Evolutionary conservation across 1,139 yeast genomes (phyloP).

Genomic region (Oligophagozyma castellii): DNA sequence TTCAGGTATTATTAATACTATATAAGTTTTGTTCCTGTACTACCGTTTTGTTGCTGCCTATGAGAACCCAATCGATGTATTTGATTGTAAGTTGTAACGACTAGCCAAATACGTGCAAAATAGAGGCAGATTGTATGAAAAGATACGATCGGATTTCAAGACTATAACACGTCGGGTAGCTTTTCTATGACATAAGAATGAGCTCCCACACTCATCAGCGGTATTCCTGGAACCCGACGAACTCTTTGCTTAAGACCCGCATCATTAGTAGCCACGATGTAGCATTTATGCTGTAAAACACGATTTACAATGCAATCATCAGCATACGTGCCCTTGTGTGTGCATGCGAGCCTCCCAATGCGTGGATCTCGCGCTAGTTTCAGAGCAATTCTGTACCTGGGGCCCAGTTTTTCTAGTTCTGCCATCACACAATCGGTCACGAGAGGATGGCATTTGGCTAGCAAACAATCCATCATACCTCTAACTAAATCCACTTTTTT

Average conservation of each 20-base stretch:
- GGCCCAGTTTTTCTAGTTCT: constrained; percentile 89
- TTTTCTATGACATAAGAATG: constrained; percentile 87
- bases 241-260: constrained; percentile 92
- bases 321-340: constrained; percentile 94
- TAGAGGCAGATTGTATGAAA: not conserved
- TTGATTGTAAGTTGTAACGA: not conserved
- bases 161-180: constrained; percentile 79
- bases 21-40: no score
- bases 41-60: no score
- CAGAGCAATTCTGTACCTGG: constrained; percentile 84
- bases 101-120: not conserved
- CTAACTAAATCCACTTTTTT: constrained; percentile 84
- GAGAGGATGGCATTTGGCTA: constrained; percentile 90
- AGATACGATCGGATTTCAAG: not conserved
- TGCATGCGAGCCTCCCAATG: constrained; percentile 71
- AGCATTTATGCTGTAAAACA: constrained; percentile 91
- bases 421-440: constrained; percentile 98
- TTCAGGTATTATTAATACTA: no score
- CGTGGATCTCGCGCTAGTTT: constrained; percentile 89
- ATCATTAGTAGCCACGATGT: constrained; percentile 94
- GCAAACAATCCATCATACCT: constrained; percentile 91
- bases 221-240: constrained; percentile 94
- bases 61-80: no score
- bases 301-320: constrained; percentile 93
- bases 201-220: constrained; percentile 90